phyloP scores from a whole-genome alignment of 2,329 filamentous ascomycete genomes.

The Colletotrichum sp. region DNA sequence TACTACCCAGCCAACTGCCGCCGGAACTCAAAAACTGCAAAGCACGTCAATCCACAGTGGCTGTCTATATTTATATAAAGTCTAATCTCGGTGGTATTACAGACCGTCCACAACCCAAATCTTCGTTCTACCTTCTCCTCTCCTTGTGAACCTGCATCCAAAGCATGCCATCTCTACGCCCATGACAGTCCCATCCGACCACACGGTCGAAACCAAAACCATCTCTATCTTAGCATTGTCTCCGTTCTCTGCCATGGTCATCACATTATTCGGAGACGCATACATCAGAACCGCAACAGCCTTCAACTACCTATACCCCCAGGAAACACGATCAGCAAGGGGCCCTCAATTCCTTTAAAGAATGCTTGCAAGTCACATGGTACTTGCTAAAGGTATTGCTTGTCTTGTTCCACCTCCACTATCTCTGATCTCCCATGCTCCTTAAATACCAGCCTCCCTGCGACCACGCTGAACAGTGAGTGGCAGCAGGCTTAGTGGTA shows the following conservation, averaged over 20 bases:
- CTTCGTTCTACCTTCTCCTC: no score
- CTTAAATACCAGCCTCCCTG: background rate
- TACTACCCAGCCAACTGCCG: background rate
- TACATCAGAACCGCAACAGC: background rate
- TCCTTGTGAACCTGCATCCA: background rate
- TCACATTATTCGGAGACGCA: background rate
- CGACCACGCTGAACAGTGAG: background rate
- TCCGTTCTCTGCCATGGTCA: background rate
- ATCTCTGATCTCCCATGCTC: background rate
- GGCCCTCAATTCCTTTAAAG: background rate
- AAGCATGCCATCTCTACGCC: background rate
- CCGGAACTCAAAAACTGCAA: no score
- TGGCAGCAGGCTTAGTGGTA: background rate
- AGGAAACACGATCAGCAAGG: background rate
- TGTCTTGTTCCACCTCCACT: background rate
- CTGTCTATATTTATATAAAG: rapidly evolving
- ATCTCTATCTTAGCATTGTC: background rate
- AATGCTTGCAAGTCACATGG: background rate
- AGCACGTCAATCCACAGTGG: background rate
- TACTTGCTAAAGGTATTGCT: no score
- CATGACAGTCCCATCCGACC: rapidly evolving
- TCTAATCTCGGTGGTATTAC: rapidly evolving
- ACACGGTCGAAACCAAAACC: rapidly evolving
- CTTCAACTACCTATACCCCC: rapidly evolving
- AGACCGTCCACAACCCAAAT: background rate